Base-by-base conservation (phyloP, 192 early-diverging fungal genomes). In the Coemansia sp. region DNA sequence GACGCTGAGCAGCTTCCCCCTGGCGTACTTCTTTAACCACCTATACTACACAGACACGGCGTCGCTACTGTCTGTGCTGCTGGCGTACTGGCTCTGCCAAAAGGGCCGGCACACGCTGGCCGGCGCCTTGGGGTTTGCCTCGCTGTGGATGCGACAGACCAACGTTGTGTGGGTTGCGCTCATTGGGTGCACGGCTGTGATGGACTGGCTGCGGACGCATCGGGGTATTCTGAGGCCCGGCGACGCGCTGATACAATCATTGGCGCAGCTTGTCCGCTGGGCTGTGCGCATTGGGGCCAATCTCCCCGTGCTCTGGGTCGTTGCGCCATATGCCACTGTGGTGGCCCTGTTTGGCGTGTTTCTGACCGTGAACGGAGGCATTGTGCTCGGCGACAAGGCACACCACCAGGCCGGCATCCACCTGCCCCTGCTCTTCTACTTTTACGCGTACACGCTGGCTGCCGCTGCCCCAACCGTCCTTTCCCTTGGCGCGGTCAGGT, bases 41-140 rank as follows among this genome's bases (percentile, higher is more conserved):
- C 27, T 98, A 48, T 98, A 90, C 54, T 98, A 98, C 53, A 98
- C 95, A 3, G 95, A 98, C 60, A 67, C 86, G 1, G 88, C 85
- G 6, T 90, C 92, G 7, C 79, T 87, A 5, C 77, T 89, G 21
- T 86, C 89, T 38, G 84, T 96, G 7, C 56, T 94, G 35, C 54
- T 82, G 1, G 64, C 78, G 2, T 89, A 88, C 56, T 45, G 77
- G 6, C 48, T 79, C 26, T 69, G 84, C 9, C 60, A 81, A 27
- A 47, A 64, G 14, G 29, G 63, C 7, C 38, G 59, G 3, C 80
- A 84, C 41, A 11, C 51, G 22, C 4, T 46, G 6, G 84, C 87
- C 19, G 86, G 79, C 2, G 16, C 78, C 44, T 81, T 85, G 66
- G 56, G 82, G 47, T 51, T 58, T 2, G 22, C 70, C 1, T 71